Base-by-base conservation (phyloP, 2,329 filamentous ascomycete species). In the Thermomyces lanuginosus region DNA sequence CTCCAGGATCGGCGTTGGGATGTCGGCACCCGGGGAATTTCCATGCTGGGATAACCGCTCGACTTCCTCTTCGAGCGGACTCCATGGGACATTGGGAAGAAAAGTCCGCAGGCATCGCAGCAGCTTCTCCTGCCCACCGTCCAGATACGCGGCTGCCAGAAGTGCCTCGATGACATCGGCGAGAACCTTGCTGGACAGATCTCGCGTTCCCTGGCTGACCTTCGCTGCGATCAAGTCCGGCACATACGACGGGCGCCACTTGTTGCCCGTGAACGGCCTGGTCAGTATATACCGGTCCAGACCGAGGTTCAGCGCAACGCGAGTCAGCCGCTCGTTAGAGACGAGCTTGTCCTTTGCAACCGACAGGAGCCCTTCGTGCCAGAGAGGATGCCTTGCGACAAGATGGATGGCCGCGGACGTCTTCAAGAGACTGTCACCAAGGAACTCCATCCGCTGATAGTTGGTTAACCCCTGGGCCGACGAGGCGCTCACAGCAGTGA, bases 91-190 rank as follows among this genome's bases (percentile, higher is more conserved):
- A 26, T 76, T 64, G 0, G 66, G 64, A 1, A 91, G 47, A 36
- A 93, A 75, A 1, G 73, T 45, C 3, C 63, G 58, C 8, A 89
- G 63, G 46, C 76, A 83, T 2, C 53, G 40, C 9, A 75, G 50
- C 0, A 75, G 76, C 36, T 69, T 74, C 0, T 55, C 24, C 8
- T 78, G 55, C 0, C 77, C 77, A 1, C 79, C 77, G 27, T 79
- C 67, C 1, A 77, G 34, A 39, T 68, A 83, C 0, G 77, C 67
- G 1, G 73, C 78, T 1, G 82, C 86, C 11, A 93, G 75, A 0
- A 93, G 58, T 0, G 84, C 69, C 46, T 95, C 86, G 0, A 92
- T 66, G 0, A 93, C 74, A 41, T 95, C 86, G 3, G 86, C 86
- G 5, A 93, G 64, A 0, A 69, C 69, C 46, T 95, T 95, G 1